These are phyloP conservation scores for Phalaenopsis aphrodite DNA, from an alignment of 106 monocot species.

Conservation along the genomic window DNA sequence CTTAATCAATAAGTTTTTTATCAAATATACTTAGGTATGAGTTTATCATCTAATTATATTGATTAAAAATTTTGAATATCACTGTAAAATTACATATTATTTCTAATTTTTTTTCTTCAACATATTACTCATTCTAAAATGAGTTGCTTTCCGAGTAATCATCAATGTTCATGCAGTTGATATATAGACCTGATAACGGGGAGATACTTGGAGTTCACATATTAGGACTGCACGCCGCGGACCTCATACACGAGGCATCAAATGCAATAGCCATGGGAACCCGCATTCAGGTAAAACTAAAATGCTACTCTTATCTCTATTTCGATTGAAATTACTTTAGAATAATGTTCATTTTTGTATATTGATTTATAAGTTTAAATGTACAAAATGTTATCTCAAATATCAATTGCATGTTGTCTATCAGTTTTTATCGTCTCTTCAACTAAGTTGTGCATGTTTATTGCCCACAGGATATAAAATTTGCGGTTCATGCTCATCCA, in stretches of 20 bases:
- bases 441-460: background rate
- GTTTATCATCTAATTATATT: no score
- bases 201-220: constrained; percentile 99
- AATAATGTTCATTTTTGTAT: background rate
- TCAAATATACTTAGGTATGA: no score
- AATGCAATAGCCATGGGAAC: constrained; percentile 92
- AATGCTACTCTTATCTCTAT: background rate
- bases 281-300: constrained; percentile 54
- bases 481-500: constrained; percentile 88
- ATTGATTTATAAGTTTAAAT: background rate
- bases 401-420: background rate
- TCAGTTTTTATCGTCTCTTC: background rate
- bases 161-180: constrained; percentile 46
- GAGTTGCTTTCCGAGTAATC: background rate
- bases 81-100: no score
- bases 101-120: background rate
- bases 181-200: constrained; percentile 91
- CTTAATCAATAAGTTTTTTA: no score
- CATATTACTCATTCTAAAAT: background rate
- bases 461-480: constrained; percentile 62
- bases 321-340: background rate
- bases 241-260: constrained; percentile 96
- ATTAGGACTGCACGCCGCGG: constrained; percentile 92
- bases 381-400: background rate
- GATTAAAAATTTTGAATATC: no score